Conservation (phyloP, 306 rosid genomes). For the Pyrus betulifolia region DNA sequence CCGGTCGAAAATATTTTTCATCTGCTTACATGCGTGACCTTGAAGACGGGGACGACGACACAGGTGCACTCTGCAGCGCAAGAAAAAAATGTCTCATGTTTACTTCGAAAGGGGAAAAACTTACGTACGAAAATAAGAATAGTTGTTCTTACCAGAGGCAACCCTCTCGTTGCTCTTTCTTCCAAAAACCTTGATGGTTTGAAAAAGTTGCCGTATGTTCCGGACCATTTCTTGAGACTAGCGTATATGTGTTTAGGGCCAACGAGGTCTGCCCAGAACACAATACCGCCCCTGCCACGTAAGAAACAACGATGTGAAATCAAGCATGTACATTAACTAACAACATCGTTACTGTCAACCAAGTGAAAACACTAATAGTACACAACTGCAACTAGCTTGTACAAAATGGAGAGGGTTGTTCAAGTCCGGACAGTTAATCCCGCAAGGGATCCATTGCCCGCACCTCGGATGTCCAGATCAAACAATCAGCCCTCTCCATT, state of each 20-base stretch:
- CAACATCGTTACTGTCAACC: neutral
- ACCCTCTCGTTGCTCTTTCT: constrained; percentile 75
- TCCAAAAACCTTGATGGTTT: constrained; percentile 85
- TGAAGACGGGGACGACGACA: constrained; percentile 32
- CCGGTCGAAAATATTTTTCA: neutral
- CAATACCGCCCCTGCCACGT: constrained; percentile 79
- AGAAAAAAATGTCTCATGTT: neutral
- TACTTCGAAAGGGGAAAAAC: constrained; percentile 22
- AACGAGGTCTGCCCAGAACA: constrained; percentile 82
- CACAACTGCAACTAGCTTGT: neutral
- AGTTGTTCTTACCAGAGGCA: constrained; percentile 58
- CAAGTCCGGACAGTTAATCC: neutral
- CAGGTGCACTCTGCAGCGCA: constrained; percentile 68
- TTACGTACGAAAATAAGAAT: neutral
- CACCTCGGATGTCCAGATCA: neutral
- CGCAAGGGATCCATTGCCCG: neutral
- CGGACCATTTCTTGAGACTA: constrained; percentile 81
- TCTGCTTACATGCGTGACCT: constrained; percentile 48
- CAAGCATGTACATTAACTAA: neutral
- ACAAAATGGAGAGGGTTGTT: neutral
- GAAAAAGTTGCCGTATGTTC: constrained; percentile 62
- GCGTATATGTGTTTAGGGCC: constrained; percentile 71
- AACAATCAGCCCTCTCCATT: neutral
- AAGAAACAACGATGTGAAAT: neutral
- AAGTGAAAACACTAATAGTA: neutral